Percentiles rank a stretch among this genome's conserved stretches.
These are phyloP conservation scores for Cladosporium sp. DNA, from an alignment of 2,329 filamentous ascomycete species.

Conservation along the genomic window DNA sequence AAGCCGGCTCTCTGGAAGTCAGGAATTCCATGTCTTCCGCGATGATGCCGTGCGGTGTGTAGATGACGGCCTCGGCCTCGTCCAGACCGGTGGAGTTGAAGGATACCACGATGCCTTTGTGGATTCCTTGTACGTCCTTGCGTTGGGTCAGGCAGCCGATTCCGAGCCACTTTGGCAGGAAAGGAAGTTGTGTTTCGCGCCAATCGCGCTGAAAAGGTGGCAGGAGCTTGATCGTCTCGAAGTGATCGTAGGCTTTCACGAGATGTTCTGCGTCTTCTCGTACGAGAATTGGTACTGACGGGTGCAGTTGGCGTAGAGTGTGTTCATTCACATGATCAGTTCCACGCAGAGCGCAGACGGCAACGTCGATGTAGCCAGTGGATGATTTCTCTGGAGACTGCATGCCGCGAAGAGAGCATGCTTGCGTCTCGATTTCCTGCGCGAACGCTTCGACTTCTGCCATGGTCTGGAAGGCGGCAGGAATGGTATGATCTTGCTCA, in stretches of 20 bases:
- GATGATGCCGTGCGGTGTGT: constrained; percentile 60
- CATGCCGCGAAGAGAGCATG: constrained; percentile 24
- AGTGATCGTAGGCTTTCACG: constrained; percentile 57
- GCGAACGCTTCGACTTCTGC: constrained; percentile 52
- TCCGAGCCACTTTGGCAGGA: constrained; percentile 58
- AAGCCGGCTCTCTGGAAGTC: constrained; percentile 39
- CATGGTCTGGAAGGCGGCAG: constrained; percentile 53
- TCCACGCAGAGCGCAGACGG: constrained; percentile 62
- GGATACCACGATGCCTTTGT: constrained; percentile 57
- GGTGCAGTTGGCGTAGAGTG: constrained; percentile 54
- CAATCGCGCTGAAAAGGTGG: constrained; percentile 47
- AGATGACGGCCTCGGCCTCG: constrained; percentile 54
- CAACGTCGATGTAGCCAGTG: constrained; percentile 49
- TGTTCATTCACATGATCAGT: constrained; percentile 64
- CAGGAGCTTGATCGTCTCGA: constrained; percentile 50
- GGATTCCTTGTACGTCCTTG: constrained; percentile 56
- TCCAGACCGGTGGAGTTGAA: constrained; percentile 40
- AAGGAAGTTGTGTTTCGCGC: constrained; percentile 40
- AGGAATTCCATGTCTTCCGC: constrained; percentile 44
- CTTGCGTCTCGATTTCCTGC: constrained; percentile 45
- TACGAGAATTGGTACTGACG: constrained; percentile 55
- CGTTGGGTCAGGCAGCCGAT: constrained; percentile 54
- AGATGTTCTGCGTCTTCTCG: constrained; percentile 53
- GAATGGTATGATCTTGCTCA: constrained; percentile 58
- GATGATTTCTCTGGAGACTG: constrained; percentile 3